phyloP scores from a whole-genome alignment of 371 early-diverging fungal genomes.

The Syncephalastrum contaminatum region DNA sequence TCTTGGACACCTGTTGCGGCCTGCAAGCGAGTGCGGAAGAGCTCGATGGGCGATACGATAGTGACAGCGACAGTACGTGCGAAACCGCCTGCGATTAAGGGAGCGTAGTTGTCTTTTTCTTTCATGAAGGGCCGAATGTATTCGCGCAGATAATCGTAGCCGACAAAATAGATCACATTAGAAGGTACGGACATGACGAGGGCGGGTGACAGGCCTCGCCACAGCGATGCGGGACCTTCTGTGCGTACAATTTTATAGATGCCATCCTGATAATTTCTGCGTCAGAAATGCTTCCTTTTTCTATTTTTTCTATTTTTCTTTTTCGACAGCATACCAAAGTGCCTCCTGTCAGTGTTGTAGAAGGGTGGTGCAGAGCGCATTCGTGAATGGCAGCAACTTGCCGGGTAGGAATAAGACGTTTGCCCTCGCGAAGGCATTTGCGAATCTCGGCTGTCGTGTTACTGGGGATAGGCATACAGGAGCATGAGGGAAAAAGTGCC shows the following conservation, averaged over 20 bases:
- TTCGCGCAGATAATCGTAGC: slow-evolving; percentile 86
- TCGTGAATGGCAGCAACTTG: slow-evolving; percentile 26
- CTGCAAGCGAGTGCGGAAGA: slow-evolving; percentile 90
- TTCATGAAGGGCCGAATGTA: slow-evolving; percentile 7
- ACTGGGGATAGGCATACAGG: slow-evolving; percentile 6
- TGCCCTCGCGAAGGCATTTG: slow-evolving; percentile 8
- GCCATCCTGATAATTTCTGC: slow-evolving; percentile 57
- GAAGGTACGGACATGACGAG: slow-evolving; percentile 89
- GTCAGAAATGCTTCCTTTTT: no score
- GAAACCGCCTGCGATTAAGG: slow-evolving; percentile 77
- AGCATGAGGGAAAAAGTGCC: not conserved
- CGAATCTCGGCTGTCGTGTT: slow-evolving; percentile 1
- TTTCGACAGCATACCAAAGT: slow-evolving; percentile 25
- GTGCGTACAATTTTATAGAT: slow-evolving; percentile 73
- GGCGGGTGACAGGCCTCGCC: slow-evolving; percentile 88
- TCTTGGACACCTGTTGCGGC: slow-evolving; percentile 50
- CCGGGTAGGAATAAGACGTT: slow-evolving; percentile 8
- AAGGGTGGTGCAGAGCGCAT: slow-evolving; percentile 17
- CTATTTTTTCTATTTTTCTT: not conserved
- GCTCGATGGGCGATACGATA: slow-evolving; percentile 86
- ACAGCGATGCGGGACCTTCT: slow-evolving; percentile 79
- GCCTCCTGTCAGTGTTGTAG: slow-evolving; percentile 15
- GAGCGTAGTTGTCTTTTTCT: slow-evolving; percentile 41
- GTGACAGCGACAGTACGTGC: slow-evolving; percentile 84
- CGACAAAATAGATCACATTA: slow-evolving; percentile 92